These are phyloP conservation scores for Starmera caribaea DNA, from an alignment of 805 yeast genomes.

Conservation along the genomic window DNA sequence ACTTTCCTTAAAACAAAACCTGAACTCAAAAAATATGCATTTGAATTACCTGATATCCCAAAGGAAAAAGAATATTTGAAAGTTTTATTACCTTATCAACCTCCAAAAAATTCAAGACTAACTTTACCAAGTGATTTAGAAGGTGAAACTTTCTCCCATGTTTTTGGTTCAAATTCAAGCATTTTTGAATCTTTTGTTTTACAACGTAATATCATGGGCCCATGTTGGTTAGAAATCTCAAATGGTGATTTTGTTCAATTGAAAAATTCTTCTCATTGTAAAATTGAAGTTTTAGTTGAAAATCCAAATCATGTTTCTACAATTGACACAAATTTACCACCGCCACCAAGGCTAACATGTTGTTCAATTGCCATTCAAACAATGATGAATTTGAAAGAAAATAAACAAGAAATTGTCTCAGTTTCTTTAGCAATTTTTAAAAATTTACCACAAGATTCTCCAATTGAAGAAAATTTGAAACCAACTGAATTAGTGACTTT, in stretches of 20 bases:
- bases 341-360: constrained; percentile 61
- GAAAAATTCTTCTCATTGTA: constrained; percentile 68
- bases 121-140: constrained; percentile 51
- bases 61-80: constrained; percentile 71
- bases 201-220: constrained; percentile 86
- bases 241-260: constrained; percentile 50
- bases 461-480: constrained; percentile 48
- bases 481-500: constrained; percentile 62
- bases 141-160: constrained; percentile 69
- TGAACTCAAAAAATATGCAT: constrained; percentile 72
- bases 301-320: constrained; percentile 41
- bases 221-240: constrained; percentile 84
- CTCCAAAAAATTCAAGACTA: constrained; percentile 41
- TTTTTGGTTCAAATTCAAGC: constrained; percentile 68
- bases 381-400: constrained; percentile 58
- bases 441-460: constrained; percentile 64
- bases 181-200: constrained; percentile 82
- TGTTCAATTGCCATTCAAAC: constrained; percentile 76
- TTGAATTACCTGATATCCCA: constrained; percentile 77
- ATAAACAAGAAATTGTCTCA: constrained; percentile 81
- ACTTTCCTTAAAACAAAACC: constrained; percentile 60
- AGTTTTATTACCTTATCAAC: constrained; percentile 63
- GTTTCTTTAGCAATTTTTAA: constrained; percentile 68
- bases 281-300: constrained; percentile 56
- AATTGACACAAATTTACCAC: constrained; percentile 30